A percentile compares a stretch with the other conserved stretches of the same genome.
Conservation (phyloP, 179 eudicot genomes). For the Silene noctiflora region DNA sequence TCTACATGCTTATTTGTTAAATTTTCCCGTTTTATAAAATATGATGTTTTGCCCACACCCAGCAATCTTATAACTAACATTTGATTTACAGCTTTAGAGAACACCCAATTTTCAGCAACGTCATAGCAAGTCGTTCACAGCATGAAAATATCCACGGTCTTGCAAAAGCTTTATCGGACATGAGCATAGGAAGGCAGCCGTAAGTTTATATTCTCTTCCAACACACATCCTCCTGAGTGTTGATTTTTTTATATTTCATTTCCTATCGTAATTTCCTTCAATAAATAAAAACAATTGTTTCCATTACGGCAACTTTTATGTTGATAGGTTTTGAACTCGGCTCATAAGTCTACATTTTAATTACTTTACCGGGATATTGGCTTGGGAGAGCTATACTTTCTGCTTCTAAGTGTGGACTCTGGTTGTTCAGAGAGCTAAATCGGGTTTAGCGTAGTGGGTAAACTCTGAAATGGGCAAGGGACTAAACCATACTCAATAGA, state of each 20-base stretch:
- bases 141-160: slow-evolving; percentile 62
- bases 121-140: slow-evolving; percentile 53
- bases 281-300: too few relatives aligned
- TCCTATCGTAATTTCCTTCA: neutral
- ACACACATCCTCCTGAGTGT: neutral
- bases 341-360: too few relatives aligned
- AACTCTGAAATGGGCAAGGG: too few relatives aligned
- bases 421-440: too few relatives aligned
- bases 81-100: slow-evolving; percentile 59
- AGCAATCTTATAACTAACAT: slow-evolving; percentile 6
- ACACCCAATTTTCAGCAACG: slow-evolving; percentile 63
- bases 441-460: too few relatives aligned
- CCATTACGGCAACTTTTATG: too few relatives aligned
- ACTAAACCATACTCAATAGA: too few relatives aligned
- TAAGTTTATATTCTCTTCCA: slow-evolving; percentile 37
- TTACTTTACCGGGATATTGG: too few relatives aligned
- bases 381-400: too few relatives aligned
- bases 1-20: slow-evolving; percentile 10
- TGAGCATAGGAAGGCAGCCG: slow-evolving; percentile 86
- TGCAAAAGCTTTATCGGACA: slow-evolving; percentile 67
- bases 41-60: neutral
- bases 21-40: neutral
- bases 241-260: neutral
- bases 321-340: too few relatives aligned
- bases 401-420: too few relatives aligned